phyloP scores from a whole-genome alignment of 2,329 filamentous ascomycete species.

The Aspergillus tubingensis region DNA sequence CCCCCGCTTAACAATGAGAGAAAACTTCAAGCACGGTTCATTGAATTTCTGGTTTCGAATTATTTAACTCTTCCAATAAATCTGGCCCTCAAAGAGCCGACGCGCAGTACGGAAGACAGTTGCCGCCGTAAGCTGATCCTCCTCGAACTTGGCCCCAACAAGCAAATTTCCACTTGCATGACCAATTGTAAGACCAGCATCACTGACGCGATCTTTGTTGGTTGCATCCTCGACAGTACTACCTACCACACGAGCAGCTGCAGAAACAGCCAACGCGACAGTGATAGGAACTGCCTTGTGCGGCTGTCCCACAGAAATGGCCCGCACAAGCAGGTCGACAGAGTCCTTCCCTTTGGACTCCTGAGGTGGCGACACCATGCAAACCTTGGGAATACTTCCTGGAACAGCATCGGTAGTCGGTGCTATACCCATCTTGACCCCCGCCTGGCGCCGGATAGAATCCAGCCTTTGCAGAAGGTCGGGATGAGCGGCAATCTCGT shows the following conservation, averaged over 20 bases:
- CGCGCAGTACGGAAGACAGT: not conserved
- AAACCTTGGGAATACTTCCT: constrained; percentile 64
- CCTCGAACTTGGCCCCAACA: not conserved
- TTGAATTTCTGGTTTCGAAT: not conserved
- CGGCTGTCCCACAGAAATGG: constrained; percentile 58
- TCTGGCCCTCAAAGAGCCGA: not conserved
- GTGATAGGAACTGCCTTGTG: constrained; percentile 57
- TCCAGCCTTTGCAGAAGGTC: constrained; percentile 54
- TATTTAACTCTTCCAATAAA: not conserved
- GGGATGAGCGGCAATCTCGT: constrained; percentile 53
- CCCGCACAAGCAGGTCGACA: constrained; percentile 48
- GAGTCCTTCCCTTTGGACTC: constrained; percentile 10
- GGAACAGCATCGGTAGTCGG: constrained; percentile 47
- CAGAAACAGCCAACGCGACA: not conserved
- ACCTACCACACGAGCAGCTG: not conserved
- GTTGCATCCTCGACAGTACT: not conserved
- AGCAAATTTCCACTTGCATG: not conserved
- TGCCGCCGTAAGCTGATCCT: not conserved
- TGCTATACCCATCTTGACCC: constrained; percentile 63
- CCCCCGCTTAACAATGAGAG: not conserved
- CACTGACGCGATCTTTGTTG: not conserved
- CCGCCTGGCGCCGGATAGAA: constrained; percentile 58
- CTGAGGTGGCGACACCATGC: constrained; percentile 50
- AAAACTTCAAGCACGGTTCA: not conserved
- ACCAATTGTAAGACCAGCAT: not conserved